phyloP scores from a whole-genome alignment of 352 stramenopile species.

The Phytophthora chlamydospora region DNA sequence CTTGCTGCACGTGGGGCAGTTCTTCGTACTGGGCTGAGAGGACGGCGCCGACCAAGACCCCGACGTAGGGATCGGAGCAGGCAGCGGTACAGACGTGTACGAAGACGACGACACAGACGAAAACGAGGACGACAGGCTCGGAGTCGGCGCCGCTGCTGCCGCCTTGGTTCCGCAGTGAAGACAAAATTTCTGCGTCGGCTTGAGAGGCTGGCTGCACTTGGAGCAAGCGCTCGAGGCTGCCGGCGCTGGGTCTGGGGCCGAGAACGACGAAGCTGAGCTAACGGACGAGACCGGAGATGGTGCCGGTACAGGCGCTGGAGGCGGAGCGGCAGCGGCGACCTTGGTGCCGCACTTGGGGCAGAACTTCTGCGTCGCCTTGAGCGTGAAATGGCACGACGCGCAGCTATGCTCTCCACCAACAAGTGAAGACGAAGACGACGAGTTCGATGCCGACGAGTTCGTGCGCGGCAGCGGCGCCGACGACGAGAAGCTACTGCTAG shows the following conservation, averaged over 20 bases:
- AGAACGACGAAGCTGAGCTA: slow-evolving; percentile 39
- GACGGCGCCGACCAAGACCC: slow-evolving; percentile 41
- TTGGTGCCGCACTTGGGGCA: slow-evolving; percentile 75
- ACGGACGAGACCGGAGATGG: slow-evolving; percentile 38
- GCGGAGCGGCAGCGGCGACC: slow-evolving; percentile 15
- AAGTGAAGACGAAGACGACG: slow-evolving; percentile 39
- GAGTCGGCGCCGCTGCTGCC: slow-evolving; percentile 7
- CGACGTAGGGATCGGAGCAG: slow-evolving; percentile 60
- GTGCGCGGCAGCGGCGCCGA: slow-evolving; percentile 30
- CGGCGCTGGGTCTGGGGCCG: slow-evolving; percentile 20
- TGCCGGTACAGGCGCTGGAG: slow-evolving; percentile 13
- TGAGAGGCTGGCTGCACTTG: slow-evolving; percentile 58
- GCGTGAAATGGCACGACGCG: slow-evolving; percentile 46
- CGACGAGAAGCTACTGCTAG: slow-evolving; percentile 24
- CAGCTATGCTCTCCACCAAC: slow-evolving; percentile 37
- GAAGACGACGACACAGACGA: slow-evolving; percentile 32
- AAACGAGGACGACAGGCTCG: slow-evolving; percentile 33
- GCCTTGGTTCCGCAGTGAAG: slow-evolving; percentile 78
- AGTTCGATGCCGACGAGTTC: slow-evolving; percentile 30
- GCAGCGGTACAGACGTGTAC: slow-evolving; percentile 55
- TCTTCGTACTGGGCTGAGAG: slow-evolving; percentile 53
- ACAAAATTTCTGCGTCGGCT: slow-evolving; percentile 78
- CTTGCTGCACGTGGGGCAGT: slow-evolving; percentile 68
- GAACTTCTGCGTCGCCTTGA: slow-evolving; percentile 82
- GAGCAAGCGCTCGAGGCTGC: slow-evolving; percentile 34